Evolutionary conservation across 2,329 filamentous ascomycete genomes (phyloP).

Genomic region (Cylindrodendrum hubeiense): DNA sequence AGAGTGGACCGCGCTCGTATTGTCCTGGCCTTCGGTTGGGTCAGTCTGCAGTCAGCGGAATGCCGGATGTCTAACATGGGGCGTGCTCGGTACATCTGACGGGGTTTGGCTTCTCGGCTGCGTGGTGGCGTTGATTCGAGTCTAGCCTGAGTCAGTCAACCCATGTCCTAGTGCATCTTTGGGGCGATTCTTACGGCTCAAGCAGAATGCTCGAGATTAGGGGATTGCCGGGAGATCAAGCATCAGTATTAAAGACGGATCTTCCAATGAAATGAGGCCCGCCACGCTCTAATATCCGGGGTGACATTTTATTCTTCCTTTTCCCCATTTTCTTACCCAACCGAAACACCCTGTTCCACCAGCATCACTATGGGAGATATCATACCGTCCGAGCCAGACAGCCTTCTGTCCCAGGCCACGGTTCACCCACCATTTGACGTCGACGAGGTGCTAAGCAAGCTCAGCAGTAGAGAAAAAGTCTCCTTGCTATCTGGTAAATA

Average conservation of each 20-base stretch:
- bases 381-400: background rate
- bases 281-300: background rate
- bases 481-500: background rate
- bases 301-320: too few relatives aligned
- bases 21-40: background rate
- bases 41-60: background rate
- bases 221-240: background rate
- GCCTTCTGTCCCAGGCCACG: background rate
- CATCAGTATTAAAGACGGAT: background rate
- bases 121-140: background rate
- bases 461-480: constrained; percentile 1
- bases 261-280: background rate
- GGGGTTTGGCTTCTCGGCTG: background rate
- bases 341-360: background rate
- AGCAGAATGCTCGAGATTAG: background rate
- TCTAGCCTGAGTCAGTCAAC: background rate
- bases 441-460: background rate
- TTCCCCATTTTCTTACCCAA: background rate
- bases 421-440: background rate
- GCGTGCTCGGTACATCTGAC: background rate
- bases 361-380: background rate
- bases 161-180: background rate
- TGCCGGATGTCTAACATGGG: background rate
- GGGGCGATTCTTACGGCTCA: background rate
- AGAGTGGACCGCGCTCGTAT: background rate